Evolutionary conservation across 2,329 filamentous ascomycete species (phyloP), one percentile per base, ranked within the genome.

Genomic region (Didymella pomorum): DNA sequence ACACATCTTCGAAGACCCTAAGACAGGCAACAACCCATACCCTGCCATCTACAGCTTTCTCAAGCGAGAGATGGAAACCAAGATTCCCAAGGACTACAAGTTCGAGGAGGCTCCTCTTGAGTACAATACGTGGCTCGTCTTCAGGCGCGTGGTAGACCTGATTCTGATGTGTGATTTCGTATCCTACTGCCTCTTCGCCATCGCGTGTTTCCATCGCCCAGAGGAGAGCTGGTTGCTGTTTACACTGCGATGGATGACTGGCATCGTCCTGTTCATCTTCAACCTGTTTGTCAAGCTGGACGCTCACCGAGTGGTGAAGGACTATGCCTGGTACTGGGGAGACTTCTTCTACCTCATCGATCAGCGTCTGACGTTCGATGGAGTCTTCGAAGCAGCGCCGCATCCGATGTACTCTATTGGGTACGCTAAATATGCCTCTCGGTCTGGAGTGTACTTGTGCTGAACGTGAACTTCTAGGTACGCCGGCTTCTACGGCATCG

Each of bases 241-340:
- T 45, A 68, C 86, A 51, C 83, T 88, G 55, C 89, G 95, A 60
- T 99, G 95, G 95, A 74, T 82, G 3, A 83, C 88, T 45, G 95
- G 95, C 50, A 85, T 94, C 65, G 79, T 85, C 39, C 84, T 98
- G 25, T 89, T 99, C 63, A 84, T 91, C 57, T 98, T 99, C 85
- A 99, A 98, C 77, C 84, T 98, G 21, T 98, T 95, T 93, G 95
- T 99, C 64, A 99, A 99, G 80, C 84, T 99, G 62, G 95, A 99
- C 78, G 95, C 95, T 20, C 95, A 99, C 78, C 87, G 95, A 61
- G 95, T 99, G 48, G 95, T 99, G 74, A 98, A 98, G 79, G 95
- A 99, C 79, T 99, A 93, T 80, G 95, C 95, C 26, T 99, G 95
- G 95, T 99, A 98, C 79, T 99, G 95, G 95, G 95, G 95, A 61